Evolutionary conservation across 164 flowering plant species (phyloP), one percentile per base, ranked within the genome.

Genomic region (Cinnamomum micranthum): DNA sequence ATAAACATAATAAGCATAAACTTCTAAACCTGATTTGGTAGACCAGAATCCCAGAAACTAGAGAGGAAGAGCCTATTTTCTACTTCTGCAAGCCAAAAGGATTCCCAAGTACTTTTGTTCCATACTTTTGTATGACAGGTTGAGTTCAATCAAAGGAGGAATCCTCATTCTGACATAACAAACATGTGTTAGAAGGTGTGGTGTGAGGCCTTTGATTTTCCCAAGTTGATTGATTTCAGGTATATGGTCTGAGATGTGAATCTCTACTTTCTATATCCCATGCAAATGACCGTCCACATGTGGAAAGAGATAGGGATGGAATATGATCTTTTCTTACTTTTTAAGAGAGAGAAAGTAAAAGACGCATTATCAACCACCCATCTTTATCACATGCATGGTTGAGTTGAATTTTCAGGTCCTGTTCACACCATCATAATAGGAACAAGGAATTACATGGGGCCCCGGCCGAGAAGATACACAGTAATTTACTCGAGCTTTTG

Each of bases 321-420:
- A 69, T 22, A 69, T 69, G 47, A 69, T 69, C 71, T 69, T 69
- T 41, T 9, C 47, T 41, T 52, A 69, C 71, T 69, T 69, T 69
- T 69, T 47, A 69, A 69, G 25, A 27, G 35, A 69, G n/a, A 41
- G n/a, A 41, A 47, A 52, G 47, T 24, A 69, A 24, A 50, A n/a
- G 10, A 1, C 47, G 47, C 58, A 41, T 50, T 52, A 20, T 55
- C 60, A 15, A 15, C 13, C 60, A 69, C 35, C 59, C 52, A 69
- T 22, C 28, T 69, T 10, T 20, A 10, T 69, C 71, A 69, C 35
- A 31, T 31, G 35, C 71, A 69, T 69, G 71, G 58, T 15, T 2
- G 24, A 47, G 24, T 69, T 35, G 71, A 69, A 69, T 31, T 47
- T n/a, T 47, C 71, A 28, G 47, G 59, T 69, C 71, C 11, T 47